These are phyloP conservation scores for Starmera caribaea DNA, from an alignment of 805 yeast species.

Conservation along the genomic window DNA sequence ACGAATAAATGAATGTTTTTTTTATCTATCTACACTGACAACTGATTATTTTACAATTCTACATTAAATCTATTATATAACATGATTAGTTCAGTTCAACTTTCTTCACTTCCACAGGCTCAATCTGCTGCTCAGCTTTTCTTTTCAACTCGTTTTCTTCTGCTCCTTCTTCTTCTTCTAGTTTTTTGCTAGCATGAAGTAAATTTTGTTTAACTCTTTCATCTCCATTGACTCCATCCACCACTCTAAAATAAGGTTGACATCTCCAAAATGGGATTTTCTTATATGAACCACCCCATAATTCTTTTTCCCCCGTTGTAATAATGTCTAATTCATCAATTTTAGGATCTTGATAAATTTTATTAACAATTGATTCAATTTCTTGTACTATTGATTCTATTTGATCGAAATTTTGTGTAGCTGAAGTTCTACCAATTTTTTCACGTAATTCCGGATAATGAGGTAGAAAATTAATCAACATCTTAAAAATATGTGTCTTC, in stretches of 20 bases:
- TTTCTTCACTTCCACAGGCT: neutral
- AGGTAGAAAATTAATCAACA: constrained; percentile 71
- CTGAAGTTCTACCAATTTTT: constrained; percentile 45
- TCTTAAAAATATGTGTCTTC: constrained; percentile 88
- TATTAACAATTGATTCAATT: constrained; percentile 59
- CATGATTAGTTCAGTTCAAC: no score
- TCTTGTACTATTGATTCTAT: constrained; percentile 48
- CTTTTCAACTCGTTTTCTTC: constrained; percentile 11
- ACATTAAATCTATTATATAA: no score
- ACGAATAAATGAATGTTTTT: no score
- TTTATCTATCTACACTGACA: no score
- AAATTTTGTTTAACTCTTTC: constrained; percentile 22
- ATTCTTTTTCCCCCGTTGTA: constrained; percentile 40
- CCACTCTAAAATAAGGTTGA: constrained; percentile 90
- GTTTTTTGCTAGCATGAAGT: constrained; percentile 10
- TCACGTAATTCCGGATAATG: constrained; percentile 72
- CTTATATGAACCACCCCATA: constrained; percentile 78
- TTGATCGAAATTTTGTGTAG: constrained; percentile 33
- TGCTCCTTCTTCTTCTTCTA: neutral
- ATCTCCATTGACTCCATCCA: constrained; percentile 62
- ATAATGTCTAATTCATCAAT: constrained; percentile 50
- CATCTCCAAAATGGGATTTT: constrained; percentile 91
- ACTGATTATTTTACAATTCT: no score
- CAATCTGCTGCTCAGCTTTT: constrained; percentile 11
- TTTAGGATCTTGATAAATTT: constrained; percentile 41